phyloP scores from a whole-genome alignment of 1,139 yeast genomes.

The Debaryomyces fabryi region DNA sequence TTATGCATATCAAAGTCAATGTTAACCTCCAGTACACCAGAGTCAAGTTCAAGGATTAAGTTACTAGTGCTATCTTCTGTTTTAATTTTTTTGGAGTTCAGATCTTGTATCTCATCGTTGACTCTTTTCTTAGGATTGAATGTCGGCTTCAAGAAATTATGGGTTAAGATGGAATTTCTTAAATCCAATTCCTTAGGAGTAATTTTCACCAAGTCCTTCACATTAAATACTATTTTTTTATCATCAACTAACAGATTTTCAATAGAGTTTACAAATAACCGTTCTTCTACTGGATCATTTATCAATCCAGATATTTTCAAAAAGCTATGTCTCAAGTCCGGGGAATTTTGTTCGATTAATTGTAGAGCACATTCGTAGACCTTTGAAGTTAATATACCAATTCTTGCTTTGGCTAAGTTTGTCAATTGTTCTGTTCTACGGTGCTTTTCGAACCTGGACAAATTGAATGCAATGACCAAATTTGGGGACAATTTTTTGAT shows the following conservation, averaged over 20 bases:
- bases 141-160: slow-evolving; percentile 36
- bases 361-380: slow-evolving; percentile 64
- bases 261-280: slow-evolving; percentile 27
- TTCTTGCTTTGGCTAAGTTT: slow-evolving; percentile 63
- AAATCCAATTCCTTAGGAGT: slow-evolving; percentile 51
- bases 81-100: slow-evolving; percentile 43
- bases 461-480: slow-evolving; percentile 62
- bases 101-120: slow-evolving; percentile 23
- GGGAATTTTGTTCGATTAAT: slow-evolving; percentile 59
- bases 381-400: slow-evolving; percentile 70
- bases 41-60: slow-evolving; percentile 12
- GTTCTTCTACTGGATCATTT: slow-evolving; percentile 43
- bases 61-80: slow-evolving; percentile 36
- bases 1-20: slow-evolving; percentile 22
- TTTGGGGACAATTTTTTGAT: slow-evolving; percentile 47
- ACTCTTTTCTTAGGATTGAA: slow-evolving; percentile 28
- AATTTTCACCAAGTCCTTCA: slow-evolving; percentile 53
- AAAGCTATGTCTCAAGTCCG: slow-evolving; percentile 38
- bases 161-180: slow-evolving; percentile 49
- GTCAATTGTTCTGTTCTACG: slow-evolving; percentile 67
- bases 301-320: slow-evolving; percentile 40
- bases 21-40: slow-evolving; percentile 11
- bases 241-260: slow-evolving; percentile 45
- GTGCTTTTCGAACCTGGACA: slow-evolving; percentile 67
- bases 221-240: slow-evolving; percentile 48